Percentiles rank a stretch among this genome's conserved stretches.
Evolutionary conservation across 2,329 filamentous ascomycete species (phyloP).

Genomic region (Alternaria atra): DNA sequence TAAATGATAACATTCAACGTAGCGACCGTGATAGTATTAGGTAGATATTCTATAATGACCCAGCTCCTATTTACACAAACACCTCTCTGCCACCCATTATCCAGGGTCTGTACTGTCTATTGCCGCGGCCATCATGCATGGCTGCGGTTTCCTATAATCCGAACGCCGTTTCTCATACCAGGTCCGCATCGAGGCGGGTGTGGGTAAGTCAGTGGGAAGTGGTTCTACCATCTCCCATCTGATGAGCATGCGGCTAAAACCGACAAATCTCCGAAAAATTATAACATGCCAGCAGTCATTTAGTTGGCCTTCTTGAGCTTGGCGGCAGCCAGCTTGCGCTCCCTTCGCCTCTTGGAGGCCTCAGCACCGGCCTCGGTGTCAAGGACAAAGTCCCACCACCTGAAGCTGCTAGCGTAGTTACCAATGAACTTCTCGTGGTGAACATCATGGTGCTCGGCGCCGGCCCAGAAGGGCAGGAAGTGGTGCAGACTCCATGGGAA

Average conservation of each 20-base stretch:
- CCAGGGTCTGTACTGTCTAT: slow-evolving; percentile 23
- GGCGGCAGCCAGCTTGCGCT: slow-evolving; percentile 71
- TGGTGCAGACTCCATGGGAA: slow-evolving; percentile 97
- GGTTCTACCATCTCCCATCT: slow-evolving; percentile 7
- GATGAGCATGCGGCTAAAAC: slow-evolving; percentile 20
- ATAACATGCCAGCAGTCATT: slow-evolving; percentile 8
- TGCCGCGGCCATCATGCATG: slow-evolving; percentile 24
- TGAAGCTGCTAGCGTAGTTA: slow-evolving; percentile 97
- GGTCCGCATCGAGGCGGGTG: slow-evolving; percentile 16
- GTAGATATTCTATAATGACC: slow-evolving; percentile 33
- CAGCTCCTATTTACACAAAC: slow-evolving; percentile 29
- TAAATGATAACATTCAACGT: not conserved
- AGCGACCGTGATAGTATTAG: slow-evolving; percentile 45
- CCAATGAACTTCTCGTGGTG: slow-evolving; percentile 99
- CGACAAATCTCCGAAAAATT: slow-evolving; percentile 7
- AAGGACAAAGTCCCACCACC: slow-evolving; percentile 96
- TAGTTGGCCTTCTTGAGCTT: slow-evolving; percentile 61
- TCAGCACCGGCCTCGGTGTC: slow-evolving; percentile 94
- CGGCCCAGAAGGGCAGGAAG: slow-evolving; percentile 97
- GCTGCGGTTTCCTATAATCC: slow-evolving; percentile 24
- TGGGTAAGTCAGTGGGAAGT: slow-evolving; percentile 1
- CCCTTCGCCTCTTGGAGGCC: slow-evolving; percentile 82
- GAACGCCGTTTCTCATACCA: slow-evolving; percentile 34
- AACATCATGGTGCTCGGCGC: slow-evolving; percentile 93
- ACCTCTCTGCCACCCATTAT: slow-evolving; percentile 39